A percentile compares a stretch with the other conserved stretches of the same genome.
phyloP scores from a whole-genome alignment of 1,139 yeast species.

The Taiozyma sp. region DNA sequence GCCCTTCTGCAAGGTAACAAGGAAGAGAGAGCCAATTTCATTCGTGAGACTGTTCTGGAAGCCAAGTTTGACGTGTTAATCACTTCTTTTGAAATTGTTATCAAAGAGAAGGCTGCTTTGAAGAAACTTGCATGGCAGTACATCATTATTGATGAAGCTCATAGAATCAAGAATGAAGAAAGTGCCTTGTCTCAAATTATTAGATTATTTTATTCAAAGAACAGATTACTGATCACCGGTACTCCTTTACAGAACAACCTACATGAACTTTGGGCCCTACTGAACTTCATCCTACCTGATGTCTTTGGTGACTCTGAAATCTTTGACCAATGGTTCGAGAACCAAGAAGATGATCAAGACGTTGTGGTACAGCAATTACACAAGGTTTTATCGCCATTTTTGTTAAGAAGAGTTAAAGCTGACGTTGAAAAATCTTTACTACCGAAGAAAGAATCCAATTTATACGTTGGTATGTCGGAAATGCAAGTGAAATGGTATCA shows the following conservation, averaged over 20 bases:
- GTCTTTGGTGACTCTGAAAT: slow-evolving; percentile 70
- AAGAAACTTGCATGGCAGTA: slow-evolving; percentile 69
- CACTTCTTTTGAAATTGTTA: slow-evolving; percentile 73
- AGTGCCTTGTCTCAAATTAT: slow-evolving; percentile 70
- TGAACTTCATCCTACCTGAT: slow-evolving; percentile 72
- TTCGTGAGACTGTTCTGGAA: slow-evolving; percentile 43
- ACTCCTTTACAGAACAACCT: slow-evolving; percentile 77
- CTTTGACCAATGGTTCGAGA: slow-evolving; percentile 67
- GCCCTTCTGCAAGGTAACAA: slow-evolving; percentile 71
- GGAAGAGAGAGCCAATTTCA: slow-evolving; percentile 50
- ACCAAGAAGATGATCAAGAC: slow-evolving; percentile 43
- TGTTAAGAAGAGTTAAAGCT: slow-evolving; percentile 67
- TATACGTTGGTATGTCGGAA: slow-evolving; percentile 67
- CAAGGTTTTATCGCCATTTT: slow-evolving; percentile 75
- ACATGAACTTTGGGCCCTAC: slow-evolving; percentile 76
- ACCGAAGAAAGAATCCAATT: slow-evolving; percentile 69
- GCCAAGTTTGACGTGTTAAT: slow-evolving; percentile 71
- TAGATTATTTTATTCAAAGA: slow-evolving; percentile 63
- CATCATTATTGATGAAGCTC: slow-evolving; percentile 76
- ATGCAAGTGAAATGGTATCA: slow-evolving; percentile 79
- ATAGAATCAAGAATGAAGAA: slow-evolving; percentile 74
- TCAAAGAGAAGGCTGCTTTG: slow-evolving; percentile 61
- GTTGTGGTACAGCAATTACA: slow-evolving; percentile 80
- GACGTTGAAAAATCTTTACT: slow-evolving; percentile 74
- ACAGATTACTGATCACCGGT: slow-evolving; percentile 70